Conservation (phyloP, 768 basidiomycete genomes). For the Coprinopsis cinerea region DNA sequence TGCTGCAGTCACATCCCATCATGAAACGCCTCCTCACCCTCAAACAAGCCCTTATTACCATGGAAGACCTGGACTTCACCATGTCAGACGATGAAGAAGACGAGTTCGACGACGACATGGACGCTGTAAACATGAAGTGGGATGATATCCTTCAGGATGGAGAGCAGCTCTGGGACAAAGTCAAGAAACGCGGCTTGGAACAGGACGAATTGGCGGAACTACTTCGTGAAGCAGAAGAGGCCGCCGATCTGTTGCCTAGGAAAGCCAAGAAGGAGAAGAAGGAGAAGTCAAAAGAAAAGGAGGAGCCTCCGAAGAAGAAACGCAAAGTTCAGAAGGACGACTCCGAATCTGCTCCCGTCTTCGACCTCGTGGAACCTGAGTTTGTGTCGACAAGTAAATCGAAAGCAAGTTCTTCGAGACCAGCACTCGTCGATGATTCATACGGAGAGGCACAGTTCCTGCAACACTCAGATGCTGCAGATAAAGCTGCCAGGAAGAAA, state of each 20-base stretch:
- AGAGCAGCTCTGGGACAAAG: constrained; percentile 38
- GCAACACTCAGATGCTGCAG: constrained; percentile 65
- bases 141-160: constrained; percentile 35
- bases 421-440: constrained; percentile 36
- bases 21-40: constrained; percentile 72
- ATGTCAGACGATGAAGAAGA: constrained; percentile 41
- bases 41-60: constrained; percentile 72
- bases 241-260: not conserved
- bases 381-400: constrained; percentile 40
- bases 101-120: constrained; percentile 18
- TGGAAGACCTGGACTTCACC: constrained; percentile 82
- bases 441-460: constrained; percentile 76
- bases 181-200: constrained; percentile 32
- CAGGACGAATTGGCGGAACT: constrained; percentile 46
- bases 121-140: constrained; percentile 13
- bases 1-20: constrained; percentile 66
- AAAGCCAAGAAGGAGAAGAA: not conserved
- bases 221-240: constrained; percentile 51
- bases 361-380: constrained; percentile 78
- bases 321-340: constrained; percentile 43
- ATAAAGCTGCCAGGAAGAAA: constrained; percentile 78
- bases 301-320: constrained; percentile 55
- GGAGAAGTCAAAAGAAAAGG: constrained; percentile 13
- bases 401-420: constrained; percentile 18
- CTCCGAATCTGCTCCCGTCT: constrained; percentile 34